Conservation (phyloP, 1,284 basidiomycete genomes). For the Porodaedalea pini region DNA sequence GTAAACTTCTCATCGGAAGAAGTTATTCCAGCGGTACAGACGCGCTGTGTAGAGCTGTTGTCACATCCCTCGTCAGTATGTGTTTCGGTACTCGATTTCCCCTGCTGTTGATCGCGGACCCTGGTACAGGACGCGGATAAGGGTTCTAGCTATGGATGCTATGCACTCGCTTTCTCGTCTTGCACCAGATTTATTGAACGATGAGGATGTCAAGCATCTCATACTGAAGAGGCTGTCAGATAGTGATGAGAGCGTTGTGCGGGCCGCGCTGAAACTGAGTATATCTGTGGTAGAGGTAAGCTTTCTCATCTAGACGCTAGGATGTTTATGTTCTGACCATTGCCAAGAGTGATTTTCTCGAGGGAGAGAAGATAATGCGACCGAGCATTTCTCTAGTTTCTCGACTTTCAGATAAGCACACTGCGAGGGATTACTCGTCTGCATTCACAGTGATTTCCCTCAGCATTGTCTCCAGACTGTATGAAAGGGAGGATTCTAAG, state of each 20-base stretch:
- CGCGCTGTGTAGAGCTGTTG: constrained; percentile 59
- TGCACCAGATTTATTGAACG: constrained; percentile 45
- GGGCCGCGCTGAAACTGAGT: constrained; percentile 40
- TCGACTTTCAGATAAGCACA: constrained; percentile 10
- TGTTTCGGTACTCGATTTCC: constrained; percentile 23
- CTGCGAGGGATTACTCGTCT: constrained; percentile 7
- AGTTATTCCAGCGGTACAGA: constrained; percentile 67
- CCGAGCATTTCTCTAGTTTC: not conserved
- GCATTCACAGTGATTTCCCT: constrained; percentile 5
- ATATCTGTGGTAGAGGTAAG: constrained; percentile 2
- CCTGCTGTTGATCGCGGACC: not conserved
- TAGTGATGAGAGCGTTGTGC: constrained; percentile 41
- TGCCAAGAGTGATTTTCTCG: constrained; percentile 2
- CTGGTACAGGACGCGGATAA: constrained; percentile 48
- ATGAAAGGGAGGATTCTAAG: not conserved
- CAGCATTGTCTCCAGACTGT: not conserved
- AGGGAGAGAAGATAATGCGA: not conserved
- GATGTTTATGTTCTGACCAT: not conserved
- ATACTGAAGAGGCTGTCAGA: constrained; percentile 47
- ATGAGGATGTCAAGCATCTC: constrained; percentile 37
- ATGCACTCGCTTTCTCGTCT: constrained; percentile 50
- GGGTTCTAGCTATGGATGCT: constrained; percentile 57
- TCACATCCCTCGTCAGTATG: constrained; percentile 71
- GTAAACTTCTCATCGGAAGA: constrained; percentile 57
- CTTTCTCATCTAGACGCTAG: not conserved